Conservation (phyloP, 169 alveolate genomes). For the Neospora caninum region DNA sequence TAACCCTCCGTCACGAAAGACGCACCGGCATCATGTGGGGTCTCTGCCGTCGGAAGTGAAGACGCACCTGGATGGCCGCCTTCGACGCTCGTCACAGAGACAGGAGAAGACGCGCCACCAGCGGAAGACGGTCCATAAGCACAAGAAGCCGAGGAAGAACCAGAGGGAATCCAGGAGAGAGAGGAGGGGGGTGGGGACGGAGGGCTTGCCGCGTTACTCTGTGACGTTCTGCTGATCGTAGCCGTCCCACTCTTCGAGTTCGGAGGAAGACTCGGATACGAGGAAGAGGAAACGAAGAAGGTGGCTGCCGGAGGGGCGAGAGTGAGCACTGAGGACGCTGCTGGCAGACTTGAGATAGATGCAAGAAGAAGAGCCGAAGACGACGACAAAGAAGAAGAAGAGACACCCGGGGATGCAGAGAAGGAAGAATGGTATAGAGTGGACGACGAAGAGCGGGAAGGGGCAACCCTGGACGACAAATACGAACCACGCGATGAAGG, state of each 20-base stretch:
- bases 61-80: background rate
- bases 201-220: background rate
- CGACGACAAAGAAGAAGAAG: constrained; percentile 16
- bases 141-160: background rate
- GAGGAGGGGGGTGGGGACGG: background rate
- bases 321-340: constrained; percentile 18
- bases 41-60: background rate
- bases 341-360: background rate
- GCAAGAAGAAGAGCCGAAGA: background rate
- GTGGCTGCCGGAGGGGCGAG: constrained; percentile 8
- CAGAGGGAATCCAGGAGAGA: background rate
- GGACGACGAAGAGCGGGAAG: background rate
- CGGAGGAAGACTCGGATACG: background rate
- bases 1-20: background rate
- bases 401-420: background rate
- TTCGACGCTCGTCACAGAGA: background rate
- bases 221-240: background rate
- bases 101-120: background rate
- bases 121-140: background rate
- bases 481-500: background rate
- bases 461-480: background rate
- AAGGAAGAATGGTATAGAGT: background rate
- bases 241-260: background rate
- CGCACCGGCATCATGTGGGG: too few relatives aligned
- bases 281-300: background rate